Evolutionary conservation across 345 rosid genomes (phyloP).

Genomic region (Syzygium grande): DNA sequence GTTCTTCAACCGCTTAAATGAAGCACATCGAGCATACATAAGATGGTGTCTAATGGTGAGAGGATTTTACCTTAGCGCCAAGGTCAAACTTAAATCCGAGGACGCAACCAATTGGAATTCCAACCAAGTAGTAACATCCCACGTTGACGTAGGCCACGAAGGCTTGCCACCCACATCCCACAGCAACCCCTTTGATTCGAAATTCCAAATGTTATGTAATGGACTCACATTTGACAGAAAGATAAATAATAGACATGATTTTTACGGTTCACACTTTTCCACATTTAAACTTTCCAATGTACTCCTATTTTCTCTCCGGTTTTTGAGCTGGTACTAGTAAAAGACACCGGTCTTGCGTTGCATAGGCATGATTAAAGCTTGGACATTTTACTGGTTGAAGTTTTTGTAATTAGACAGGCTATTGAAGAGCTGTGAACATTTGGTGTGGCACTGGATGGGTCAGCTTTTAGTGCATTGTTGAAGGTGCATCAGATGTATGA

Average conservation of each 20-base stretch:
- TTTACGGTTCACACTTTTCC: not conserved
- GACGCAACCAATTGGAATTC: conserved; percentile 27
- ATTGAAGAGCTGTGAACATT: not conserved
- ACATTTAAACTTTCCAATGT: not conserved
- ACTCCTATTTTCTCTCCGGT: not conserved
- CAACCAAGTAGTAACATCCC: conserved; percentile 35
- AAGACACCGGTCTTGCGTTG: not conserved
- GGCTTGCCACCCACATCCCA: conserved; percentile 44
- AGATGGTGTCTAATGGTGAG: not conserved
- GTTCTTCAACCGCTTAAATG: not conserved
- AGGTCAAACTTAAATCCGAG: conserved; percentile 22
- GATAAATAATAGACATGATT: not conserved
- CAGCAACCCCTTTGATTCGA: conserved; percentile 26
- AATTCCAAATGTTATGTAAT: not conserved
- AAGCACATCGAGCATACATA: not conserved
- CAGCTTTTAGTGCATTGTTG: not conserved
- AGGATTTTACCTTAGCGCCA: conserved; percentile 19
- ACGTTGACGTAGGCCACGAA: conserved; percentile 42
- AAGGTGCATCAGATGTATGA: not conserved
- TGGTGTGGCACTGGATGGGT: not conserved
- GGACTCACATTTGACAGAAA: not conserved
- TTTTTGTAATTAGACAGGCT: not conserved
- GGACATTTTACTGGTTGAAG: not conserved
- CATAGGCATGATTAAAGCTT: not conserved
- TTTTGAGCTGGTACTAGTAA: not conserved